phyloP scores from a whole-genome alignment of 495 filamentous ascomycete species.

The Bacidia gigantensis region DNA sequence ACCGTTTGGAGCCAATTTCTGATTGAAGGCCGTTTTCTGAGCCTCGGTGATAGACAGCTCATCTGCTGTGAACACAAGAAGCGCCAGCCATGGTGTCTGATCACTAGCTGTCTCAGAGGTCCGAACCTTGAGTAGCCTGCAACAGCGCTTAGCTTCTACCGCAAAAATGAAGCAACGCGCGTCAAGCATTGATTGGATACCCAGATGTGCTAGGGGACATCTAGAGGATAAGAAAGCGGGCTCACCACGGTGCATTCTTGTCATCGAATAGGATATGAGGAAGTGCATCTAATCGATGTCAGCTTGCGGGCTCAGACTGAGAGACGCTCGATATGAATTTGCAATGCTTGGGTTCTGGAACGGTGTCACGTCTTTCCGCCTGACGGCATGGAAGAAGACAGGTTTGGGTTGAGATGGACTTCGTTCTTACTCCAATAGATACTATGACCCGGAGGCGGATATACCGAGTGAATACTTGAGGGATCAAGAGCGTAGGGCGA shows the following conservation, averaged over 20 bases:
- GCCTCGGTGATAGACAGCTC: neutral
- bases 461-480: neutral
- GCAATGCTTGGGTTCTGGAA: neutral
- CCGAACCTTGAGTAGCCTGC: neutral
- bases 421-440: neutral
- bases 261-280: neutral
- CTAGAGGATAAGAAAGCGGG: neutral
- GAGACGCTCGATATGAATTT: neutral
- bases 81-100: neutral
- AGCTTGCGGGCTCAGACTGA: neutral
- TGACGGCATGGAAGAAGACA: too few species aligned
- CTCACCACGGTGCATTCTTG: neutral
- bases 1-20: neutral
- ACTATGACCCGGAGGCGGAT: neutral
- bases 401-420: neutral
- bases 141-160: neutral
- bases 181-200: neutral
- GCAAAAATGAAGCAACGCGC: neutral
- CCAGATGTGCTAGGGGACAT: neutral
- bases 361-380: too few species aligned
- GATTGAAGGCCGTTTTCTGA: neutral
- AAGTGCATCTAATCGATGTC: neutral
- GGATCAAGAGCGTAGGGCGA: neutral
- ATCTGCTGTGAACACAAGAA: neutral
- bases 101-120: neutral